Base-by-base conservation (phyloP, 1,284 basidiomycete species). In the Exobasidium cylindrosporum region DNA sequence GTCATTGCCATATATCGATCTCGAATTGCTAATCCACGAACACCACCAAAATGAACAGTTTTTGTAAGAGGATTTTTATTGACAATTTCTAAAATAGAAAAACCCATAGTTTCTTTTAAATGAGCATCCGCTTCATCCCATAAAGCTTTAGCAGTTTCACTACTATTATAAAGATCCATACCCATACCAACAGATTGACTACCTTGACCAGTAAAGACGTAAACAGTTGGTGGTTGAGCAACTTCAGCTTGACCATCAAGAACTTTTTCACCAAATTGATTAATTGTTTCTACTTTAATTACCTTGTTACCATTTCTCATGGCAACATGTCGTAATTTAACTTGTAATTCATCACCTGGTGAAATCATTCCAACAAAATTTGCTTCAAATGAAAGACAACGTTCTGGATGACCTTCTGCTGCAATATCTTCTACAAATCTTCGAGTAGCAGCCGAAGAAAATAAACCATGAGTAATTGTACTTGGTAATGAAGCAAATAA, bases 1-100 rank as follows among this genome's bases (percentile, higher is more conserved):
- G 90, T 89, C 89, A 98, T 96, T 74, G 94, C 91, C 92, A 97
- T 97, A 84, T 97, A 98, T 45, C 96, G 89, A 79, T 95, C 90
- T 56, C 95, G 91, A 72, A 97, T 97, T 4, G 89, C 92, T 80
- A 97, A 93, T 49, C 95, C 95, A 82, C 96, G 97, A 83, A 97
- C 90, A 82, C 95, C 95, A 84, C 96, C 96, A 73, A 98, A 98
- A 82, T 98, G 95, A 71, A 98, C 89, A 0, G 93, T 97, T 85
- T 97, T 74, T 60, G 63, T 66, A 55, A 70, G 63, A 4, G 74
- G 74, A 61, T 76, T 76, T 54, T 72, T 65, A 60, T 70, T 69
- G 57, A 76, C 71, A 75, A 98, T 97, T 79, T 98, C 93, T 78
- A 97, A 85, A 81, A 98, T 97, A 1, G 92, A 96, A 85, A 98